These are phyloP conservation scores for Dioscorea alata DNA, from an alignment of 106 monocot genomes.

Conservation along the genomic window DNA sequence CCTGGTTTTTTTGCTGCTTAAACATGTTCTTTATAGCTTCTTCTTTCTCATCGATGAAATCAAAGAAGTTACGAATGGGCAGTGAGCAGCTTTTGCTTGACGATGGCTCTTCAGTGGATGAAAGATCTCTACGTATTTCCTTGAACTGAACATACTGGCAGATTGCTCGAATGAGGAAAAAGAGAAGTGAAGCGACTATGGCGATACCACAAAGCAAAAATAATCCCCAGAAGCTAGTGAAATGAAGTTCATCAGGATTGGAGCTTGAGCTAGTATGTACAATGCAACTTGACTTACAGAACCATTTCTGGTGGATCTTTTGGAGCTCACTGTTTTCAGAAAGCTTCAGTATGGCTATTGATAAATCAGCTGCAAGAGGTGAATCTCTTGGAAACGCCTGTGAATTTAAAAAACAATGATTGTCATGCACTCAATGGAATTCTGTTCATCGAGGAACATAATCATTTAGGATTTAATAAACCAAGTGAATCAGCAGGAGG, in stretches of 20 bases:
- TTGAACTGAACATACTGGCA: constrained; percentile 37
- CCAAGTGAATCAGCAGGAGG: not conserved
- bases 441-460: not conserved
- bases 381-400: constrained; percentile 73
- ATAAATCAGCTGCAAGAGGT: constrained; percentile 58
- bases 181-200: constrained; percentile 19
- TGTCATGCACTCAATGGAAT: not conserved
- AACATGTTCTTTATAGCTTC: constrained; percentile 37
- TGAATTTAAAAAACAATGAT: not conserved
- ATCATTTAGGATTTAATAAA: not conserved
- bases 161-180: constrained; percentile 43
- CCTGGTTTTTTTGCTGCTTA: constrained; percentile 14
- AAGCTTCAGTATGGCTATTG: constrained; percentile 64
- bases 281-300: constrained; percentile 27
- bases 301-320: constrained; percentile 63
- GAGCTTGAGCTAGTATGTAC: constrained; percentile 1
- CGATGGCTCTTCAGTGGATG: not conserved
- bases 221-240: constrained; percentile 55
- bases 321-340: constrained; percentile 69
- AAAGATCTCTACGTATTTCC: constrained; percentile 6
- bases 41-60: constrained; percentile 52
- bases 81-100: constrained; percentile 13
- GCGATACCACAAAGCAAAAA: constrained; percentile 52
- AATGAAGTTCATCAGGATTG: constrained; percentile 37
- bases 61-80: constrained; percentile 25